These are phyloP conservation scores for Globisporangium canariense DNA, from an alignment of 352 stramenopile species.

Conservation along the genomic window DNA sequence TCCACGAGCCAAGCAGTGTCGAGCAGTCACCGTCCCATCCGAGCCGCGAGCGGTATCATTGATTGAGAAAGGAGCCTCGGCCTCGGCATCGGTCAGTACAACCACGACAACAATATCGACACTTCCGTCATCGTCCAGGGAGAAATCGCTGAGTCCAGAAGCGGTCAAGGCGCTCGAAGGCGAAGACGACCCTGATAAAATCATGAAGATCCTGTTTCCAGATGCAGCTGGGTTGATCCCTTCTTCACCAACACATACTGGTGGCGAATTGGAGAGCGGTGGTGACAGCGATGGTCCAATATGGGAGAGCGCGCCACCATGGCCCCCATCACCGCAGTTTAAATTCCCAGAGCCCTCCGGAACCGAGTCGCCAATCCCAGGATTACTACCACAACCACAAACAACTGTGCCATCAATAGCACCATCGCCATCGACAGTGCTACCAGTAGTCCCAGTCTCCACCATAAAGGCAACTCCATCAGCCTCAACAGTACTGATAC, in stretches of 20 bases:
- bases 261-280: no score
- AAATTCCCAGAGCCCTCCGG: not conserved
- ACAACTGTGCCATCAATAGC: not conserved
- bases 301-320: not conserved
- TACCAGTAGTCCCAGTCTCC: not conserved
- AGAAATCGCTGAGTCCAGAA: not conserved
- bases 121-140: not conserved
- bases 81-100: not conserved
- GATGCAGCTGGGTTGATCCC: not conserved
- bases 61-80: not conserved
- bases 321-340: not conserved
- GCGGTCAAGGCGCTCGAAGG: not conserved
- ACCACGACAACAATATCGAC: not conserved
- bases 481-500: not conserved
- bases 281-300: not conserved
- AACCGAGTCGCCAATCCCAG: not conserved
- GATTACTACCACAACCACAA: not conserved
- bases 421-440: no score
- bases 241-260: not conserved
- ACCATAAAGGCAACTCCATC: not conserved
- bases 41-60: conserved; percentile 3
- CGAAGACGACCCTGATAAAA: not conserved
- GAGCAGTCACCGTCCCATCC: not conserved
- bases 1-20: not conserved
- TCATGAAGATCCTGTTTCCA: not conserved